Percentiles rank a stretch among this genome's conserved stretches.
Conservation (phyloP, 306 rosid genomes). For the Lathyrus sativus region DNA sequence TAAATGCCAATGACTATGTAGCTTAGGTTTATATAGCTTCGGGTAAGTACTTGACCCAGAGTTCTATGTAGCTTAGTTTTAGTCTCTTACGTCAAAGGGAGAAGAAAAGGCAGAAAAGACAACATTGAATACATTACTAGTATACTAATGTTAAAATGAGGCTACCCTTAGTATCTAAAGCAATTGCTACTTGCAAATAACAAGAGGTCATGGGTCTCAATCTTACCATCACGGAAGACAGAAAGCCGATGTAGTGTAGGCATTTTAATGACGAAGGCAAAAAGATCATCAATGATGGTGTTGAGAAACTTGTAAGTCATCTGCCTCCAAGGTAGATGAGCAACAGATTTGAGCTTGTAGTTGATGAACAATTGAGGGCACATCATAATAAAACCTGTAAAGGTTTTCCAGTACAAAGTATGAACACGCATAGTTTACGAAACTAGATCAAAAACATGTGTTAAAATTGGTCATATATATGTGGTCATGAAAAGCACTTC, state of each 20-base stretch:
- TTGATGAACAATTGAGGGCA: conserved; percentile 98
- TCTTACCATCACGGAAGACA: conserved; percentile 98
- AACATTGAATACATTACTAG: conserved; percentile 8
- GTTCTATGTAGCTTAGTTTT: not conserved
- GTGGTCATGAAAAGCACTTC: not conserved
- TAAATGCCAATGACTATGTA: not conserved
- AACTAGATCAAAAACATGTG: conserved; percentile 9
- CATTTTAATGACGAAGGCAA: conserved; percentile 98
- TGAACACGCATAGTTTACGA: conserved; percentile 15
- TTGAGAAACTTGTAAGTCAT: conserved; percentile 99
- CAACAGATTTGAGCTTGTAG: conserved; percentile 97
- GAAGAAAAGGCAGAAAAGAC: not conserved
- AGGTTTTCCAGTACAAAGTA: conserved; percentile 35
- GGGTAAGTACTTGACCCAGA: not conserved
- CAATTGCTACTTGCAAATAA: conserved; percentile 20
- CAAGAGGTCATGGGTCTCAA: conserved; percentile 21
- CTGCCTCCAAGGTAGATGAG: conserved; percentile 99
- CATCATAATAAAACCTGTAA: conserved; percentile 96
- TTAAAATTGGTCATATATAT: not conserved
- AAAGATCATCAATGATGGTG: conserved; percentile 95
- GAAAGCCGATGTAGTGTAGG: conserved; percentile 94
- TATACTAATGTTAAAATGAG: conserved; percentile 14
- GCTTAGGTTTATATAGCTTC: not conserved
- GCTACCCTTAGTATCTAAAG: conserved; percentile 16
- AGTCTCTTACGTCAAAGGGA: not conserved